These are phyloP conservation scores for Mrakia gelida DNA, from an alignment of 768 basidiomycete genomes.

Conservation along the genomic window DNA sequence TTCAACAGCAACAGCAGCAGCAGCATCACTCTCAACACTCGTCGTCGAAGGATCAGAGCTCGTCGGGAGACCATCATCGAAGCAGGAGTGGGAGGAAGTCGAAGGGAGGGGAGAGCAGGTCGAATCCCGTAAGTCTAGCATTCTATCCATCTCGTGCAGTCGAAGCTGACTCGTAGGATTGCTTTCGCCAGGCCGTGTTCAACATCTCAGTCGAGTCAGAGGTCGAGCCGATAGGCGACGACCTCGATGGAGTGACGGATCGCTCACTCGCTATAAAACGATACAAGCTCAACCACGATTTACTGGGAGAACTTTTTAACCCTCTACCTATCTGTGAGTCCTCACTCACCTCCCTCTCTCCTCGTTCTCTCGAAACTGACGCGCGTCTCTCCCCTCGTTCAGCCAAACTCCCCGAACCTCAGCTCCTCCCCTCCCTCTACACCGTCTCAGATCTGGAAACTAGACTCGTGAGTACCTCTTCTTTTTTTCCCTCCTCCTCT, in stretches of 20 bases:
- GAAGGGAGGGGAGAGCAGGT: neutral
- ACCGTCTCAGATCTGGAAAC: constrained; percentile 11
- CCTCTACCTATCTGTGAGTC: constrained; percentile 9
- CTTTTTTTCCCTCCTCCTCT: neutral
- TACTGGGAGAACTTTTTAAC: constrained; percentile 8
- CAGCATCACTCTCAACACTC: constrained; percentile 9
- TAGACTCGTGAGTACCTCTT: neutral
- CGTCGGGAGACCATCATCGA: constrained; percentile 6
- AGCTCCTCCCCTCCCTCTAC: neutral
- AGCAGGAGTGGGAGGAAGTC: constrained; percentile 9
- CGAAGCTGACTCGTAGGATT: neutral
- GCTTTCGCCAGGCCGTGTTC: neutral
- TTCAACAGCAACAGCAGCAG: neutral
- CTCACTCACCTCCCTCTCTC: too few relatives aligned
- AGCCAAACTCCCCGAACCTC: constrained; percentile 20
- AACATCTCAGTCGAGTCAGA: neutral
- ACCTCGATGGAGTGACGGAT: constrained; percentile 14
- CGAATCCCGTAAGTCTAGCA: neutral
- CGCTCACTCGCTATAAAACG: constrained; percentile 8
- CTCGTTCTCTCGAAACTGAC: neutral
- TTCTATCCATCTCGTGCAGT: neutral
- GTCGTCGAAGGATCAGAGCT: constrained; percentile 1
- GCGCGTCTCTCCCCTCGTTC: too few relatives aligned
- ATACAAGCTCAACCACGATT: constrained; percentile 19
- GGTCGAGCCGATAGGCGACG: neutral